Base-by-base conservation (phyloP, 345 rosid genomes). In the Populus davidiana region DNA sequence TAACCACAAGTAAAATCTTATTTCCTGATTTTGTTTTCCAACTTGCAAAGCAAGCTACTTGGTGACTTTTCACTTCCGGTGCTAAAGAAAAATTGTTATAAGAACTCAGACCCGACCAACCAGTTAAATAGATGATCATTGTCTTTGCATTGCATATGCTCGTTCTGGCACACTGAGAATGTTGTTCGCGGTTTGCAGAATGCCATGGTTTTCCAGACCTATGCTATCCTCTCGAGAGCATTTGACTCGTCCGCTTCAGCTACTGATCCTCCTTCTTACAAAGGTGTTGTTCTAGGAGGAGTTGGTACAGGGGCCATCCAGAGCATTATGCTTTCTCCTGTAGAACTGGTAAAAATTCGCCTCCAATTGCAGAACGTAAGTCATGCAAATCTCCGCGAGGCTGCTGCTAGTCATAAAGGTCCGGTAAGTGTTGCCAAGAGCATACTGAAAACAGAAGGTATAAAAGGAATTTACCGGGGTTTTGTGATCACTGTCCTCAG, bases 171-270 rank as follows among this genome's bases (percentile, higher is more conserved):
- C n/a, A 50, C 56, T 52, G 59, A 52, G 3, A 52, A 3, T 52
- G 23, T 41, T 52, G 59, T 52, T 47, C 17, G 18, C 17, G 50
- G n/a, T 52, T 64, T 88, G 90, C 93, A 92, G 97, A 96, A 96
- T 79, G 99, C 98, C 9, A 86, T 96, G 94, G 97, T 85, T 72
- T 96, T 96, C 89, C 98, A 96, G 85, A 89, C 83, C 62, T 93
- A 92, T 38, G 96, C 99, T 0, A 87, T 90, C 81, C 86, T 92
- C 21, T 96, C 98, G 25, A 89, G 94, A 71, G 90, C 93, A 25
- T 87, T 90, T 33, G 97, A 88, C 78, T 79, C 87, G 12, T 80
- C 93, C 4, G 36, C 71, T 65, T 81, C 93, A 6, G 14, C 74
- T 2, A 76, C 79, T 12, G 91, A 92, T 16, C 98, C 97, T 70